These are phyloP conservation scores for Nakazawaea sp. DNA, from an alignment of 805 yeast species.

Conservation along the genomic window DNA sequence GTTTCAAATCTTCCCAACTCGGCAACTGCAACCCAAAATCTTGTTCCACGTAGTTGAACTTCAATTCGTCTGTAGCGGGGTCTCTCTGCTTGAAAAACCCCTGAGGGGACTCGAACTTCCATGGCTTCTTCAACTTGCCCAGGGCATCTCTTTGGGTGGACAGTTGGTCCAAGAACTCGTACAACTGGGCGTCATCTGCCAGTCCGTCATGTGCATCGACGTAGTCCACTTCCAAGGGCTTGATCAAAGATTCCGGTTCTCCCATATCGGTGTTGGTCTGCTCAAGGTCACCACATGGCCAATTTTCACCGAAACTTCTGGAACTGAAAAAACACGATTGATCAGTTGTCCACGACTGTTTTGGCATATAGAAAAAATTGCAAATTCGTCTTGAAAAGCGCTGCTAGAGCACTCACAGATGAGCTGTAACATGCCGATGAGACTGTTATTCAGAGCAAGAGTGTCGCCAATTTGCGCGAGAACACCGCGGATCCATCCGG, in stretches of 20 bases:
- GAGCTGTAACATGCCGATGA: background rate
- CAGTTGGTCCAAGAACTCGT: background rate
- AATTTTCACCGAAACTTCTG: background rate
- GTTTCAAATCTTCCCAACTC: slow-evolving; percentile 33
- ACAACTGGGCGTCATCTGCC: slow-evolving; percentile 1
- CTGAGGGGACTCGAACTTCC: slow-evolving; percentile 40
- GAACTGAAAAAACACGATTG: background rate
- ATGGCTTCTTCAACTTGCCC: slow-evolving; percentile 26
- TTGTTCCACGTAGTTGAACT: slow-evolving; percentile 34
- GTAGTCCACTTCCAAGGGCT: slow-evolving; percentile 25
- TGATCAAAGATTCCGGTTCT: slow-evolving; percentile 17
- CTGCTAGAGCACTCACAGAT: no score
- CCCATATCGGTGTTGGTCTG: background rate
- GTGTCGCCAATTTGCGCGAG: background rate
- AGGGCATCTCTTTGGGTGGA: slow-evolving; percentile 18
- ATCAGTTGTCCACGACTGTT: background rate
- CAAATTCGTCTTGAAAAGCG: background rate
- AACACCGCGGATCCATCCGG: slow-evolving; percentile 12
- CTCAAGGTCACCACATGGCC: background rate
- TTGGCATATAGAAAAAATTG: background rate
- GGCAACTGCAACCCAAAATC: slow-evolving; percentile 36
- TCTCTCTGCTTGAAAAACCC: slow-evolving; percentile 47
- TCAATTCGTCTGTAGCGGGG: slow-evolving; percentile 28
- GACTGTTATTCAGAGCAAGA: background rate
- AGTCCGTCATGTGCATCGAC: slow-evolving; percentile 26